Base-by-base conservation (phyloP, 345 rosid species). In the Iberis pinnata region DNA sequence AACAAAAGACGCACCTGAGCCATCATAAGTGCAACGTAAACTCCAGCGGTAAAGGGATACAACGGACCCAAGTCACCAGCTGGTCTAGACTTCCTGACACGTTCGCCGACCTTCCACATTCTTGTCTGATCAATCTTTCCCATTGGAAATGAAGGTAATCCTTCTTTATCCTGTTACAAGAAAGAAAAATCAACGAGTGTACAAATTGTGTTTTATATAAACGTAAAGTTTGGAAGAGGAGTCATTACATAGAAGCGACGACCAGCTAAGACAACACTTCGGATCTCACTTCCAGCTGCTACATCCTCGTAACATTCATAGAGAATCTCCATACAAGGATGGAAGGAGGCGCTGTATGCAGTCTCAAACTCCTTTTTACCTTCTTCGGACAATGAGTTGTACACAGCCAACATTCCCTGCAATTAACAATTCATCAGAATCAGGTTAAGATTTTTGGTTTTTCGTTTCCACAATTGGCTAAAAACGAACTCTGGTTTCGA, bases 31-130 rank as follows among this genome's bases (percentile, higher is more conserved):
- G 96, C 96, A 37, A 75, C 89, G 41, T 63, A 87, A 46, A 87
- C 96, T 45, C 92, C 96, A 10, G 89, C 93, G 9, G 93, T 87
- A 71, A 87, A 83, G 18, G 92, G 83, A 58, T 64, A 64, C 32
- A 81, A 54, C 7, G 93, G 89, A 25, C 96, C 96, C 38, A 87
- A 70, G 71, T 87, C 92, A 49, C 80, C 87, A 14, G 73, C 72
- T 15, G 84, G 83, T 22, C 96, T 69, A 13, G 74, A 12, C 43
- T 77, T 69, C 43, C 89, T 63, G 24, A 87, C 96, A 9, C 54
- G 76, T 74, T 87, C 83, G 47, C 96, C 96, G 5, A 87, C 89
- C 64, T 79, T 87, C 96, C 96, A 83, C 96, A 87, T 87, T 24
- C 80, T 83, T 19, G 93, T 87, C 68, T 81, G 92, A 45, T 87